Percentiles rank a stretch among this genome's conserved stretches.
These are phyloP conservation scores for Mucor velutinosus DNA, from an alignment of 371 early-diverging fungal species.

Conservation along the genomic window DNA sequence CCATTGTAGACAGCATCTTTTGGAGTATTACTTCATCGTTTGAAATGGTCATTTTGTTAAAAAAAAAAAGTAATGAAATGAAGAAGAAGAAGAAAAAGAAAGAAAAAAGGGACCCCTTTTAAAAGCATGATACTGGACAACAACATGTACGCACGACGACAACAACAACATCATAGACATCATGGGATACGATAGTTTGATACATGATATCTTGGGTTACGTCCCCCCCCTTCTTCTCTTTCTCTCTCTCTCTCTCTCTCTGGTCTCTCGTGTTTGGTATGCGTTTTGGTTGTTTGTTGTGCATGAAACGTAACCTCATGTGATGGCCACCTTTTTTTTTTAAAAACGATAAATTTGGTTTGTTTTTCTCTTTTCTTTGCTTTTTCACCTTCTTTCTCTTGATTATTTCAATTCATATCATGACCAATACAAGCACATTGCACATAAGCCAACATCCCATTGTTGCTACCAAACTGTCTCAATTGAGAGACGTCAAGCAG, in stretches of 20 bases:
- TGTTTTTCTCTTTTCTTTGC: slow-evolving; percentile 15
- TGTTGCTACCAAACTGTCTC: slow-evolving; percentile 68
- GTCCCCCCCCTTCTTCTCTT: neutral
- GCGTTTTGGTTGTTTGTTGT: neutral
- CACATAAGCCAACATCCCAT: slow-evolving; percentile 69
- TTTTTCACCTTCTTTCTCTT: slow-evolving; percentile 7
- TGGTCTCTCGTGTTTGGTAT: neutral
- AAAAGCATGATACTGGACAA: neutral
- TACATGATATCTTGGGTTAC: neutral
- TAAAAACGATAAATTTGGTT: neutral
- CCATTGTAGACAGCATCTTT: slow-evolving; percentile 31
- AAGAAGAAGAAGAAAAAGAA: slow-evolving; percentile 1
- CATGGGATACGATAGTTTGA: slow-evolving; percentile 6
- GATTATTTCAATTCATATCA: slow-evolving; percentile 4
- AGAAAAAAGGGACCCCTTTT: neutral
- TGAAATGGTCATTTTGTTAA: slow-evolving; percentile 25
- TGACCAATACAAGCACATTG: slow-evolving; percentile 20
- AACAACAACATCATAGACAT: neutral
- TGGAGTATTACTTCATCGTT: slow-evolving; percentile 30
- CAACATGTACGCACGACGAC: neutral
- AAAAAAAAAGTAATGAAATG: neutral
- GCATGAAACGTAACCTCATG: slow-evolving; percentile 1
- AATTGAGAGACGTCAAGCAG: slow-evolving; percentile 63
- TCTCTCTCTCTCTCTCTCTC: no score
- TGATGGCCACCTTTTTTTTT: neutral